Conservation (phyloP, 2,329 filamentous ascomycete genomes). For the Dryadomyces sulphureus region DNA sequence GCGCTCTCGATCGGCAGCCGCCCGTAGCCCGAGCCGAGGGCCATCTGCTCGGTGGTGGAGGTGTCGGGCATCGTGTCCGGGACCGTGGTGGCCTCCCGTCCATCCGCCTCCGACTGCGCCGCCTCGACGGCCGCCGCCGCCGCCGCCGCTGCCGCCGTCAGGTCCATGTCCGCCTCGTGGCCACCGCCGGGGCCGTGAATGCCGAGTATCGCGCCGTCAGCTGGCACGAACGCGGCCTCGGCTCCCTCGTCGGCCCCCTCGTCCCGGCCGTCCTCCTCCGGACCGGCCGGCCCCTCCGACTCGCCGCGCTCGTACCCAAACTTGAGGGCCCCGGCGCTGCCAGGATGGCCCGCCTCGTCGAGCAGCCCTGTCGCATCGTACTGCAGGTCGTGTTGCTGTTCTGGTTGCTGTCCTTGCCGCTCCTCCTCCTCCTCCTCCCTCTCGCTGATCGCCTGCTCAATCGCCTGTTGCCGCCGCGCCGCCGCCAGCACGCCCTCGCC, state of each 20-base stretch:
- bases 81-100: too few species aligned
- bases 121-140: conserved; percentile 6
- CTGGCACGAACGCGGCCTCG: too few species aligned
- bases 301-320: too few species aligned
- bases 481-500: background rate
- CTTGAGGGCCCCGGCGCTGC: too few species aligned
- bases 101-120: too few species aligned
- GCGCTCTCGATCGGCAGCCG: conserved; percentile 35
- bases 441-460: conserved; percentile 8
- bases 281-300: too few species aligned
- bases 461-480: conserved; percentile 1
- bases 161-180: conserved; percentile 1
- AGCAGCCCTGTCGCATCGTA: too few species aligned
- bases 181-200: too few species aligned
- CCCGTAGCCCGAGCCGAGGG: conserved; percentile 30
- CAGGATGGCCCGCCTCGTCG: too few species aligned
- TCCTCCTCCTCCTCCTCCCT: conserved; percentile 9
- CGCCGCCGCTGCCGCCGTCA: background rate
- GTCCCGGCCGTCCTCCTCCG: too few species aligned
- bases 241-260: background rate
- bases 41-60: conserved; percentile 30
- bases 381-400: background rate
- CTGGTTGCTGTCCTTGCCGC: conserved; percentile 7
- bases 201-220: too few species aligned
- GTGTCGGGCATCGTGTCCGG: too few species aligned